Percentiles rank a stretch among this genome's conserved stretches.
Conservation (phyloP, 495 filamentous ascomycete species). For the Trichocladium uniseriatum region DNA sequence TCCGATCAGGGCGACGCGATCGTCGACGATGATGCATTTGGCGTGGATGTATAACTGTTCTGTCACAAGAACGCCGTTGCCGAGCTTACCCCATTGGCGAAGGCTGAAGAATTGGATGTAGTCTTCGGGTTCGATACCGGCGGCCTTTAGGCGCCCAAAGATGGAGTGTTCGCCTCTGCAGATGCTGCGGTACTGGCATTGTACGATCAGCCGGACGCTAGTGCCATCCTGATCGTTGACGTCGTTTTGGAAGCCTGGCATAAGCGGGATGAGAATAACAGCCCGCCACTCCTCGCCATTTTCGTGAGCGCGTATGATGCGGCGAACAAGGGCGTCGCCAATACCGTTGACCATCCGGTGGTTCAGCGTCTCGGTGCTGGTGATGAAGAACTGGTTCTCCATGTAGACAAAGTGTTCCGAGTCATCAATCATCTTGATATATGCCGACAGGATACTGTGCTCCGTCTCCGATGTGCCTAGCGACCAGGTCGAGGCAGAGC, state of each 20-base stretch:
- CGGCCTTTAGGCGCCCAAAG: slow-evolving; percentile 71
- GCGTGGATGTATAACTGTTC: slow-evolving; percentile 98
- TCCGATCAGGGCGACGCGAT: slow-evolving; percentile 86
- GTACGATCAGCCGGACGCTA: slow-evolving; percentile 91
- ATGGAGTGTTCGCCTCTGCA: slow-evolving; percentile 90
- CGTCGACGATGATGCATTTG: slow-evolving; percentile 95
- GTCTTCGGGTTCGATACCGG: slow-evolving; percentile 89
- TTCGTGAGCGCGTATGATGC: slow-evolving; percentile 74
- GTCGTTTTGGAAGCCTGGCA: slow-evolving; percentile 97
- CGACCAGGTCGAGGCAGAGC: slow-evolving; percentile 85
- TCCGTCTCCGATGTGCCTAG: slow-evolving; percentile 81
- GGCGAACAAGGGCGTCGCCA: slow-evolving; percentile 88
- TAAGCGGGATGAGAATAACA: slow-evolving; percentile 88
- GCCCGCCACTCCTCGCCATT: slow-evolving; percentile 88
- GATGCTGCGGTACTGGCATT: slow-evolving; percentile 95
- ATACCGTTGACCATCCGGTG: slow-evolving; percentile 86
- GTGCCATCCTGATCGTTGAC: slow-evolving; percentile 90
- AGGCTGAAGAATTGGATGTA: slow-evolving; percentile 95
- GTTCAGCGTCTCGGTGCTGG: slow-evolving; percentile 78
- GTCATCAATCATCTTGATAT: slow-evolving; percentile 85
- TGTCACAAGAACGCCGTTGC: slow-evolving; percentile 72
- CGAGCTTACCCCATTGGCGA: slow-evolving; percentile 87
- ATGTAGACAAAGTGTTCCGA: slow-evolving; percentile 98
- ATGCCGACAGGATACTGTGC: slow-evolving; percentile 91
- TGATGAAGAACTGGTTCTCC: slow-evolving; percentile 99